These are phyloP conservation scores for Haplosporangium sp. DNA, from an alignment of 371 early-diverging fungal genomes.

Conservation along the genomic window DNA sequence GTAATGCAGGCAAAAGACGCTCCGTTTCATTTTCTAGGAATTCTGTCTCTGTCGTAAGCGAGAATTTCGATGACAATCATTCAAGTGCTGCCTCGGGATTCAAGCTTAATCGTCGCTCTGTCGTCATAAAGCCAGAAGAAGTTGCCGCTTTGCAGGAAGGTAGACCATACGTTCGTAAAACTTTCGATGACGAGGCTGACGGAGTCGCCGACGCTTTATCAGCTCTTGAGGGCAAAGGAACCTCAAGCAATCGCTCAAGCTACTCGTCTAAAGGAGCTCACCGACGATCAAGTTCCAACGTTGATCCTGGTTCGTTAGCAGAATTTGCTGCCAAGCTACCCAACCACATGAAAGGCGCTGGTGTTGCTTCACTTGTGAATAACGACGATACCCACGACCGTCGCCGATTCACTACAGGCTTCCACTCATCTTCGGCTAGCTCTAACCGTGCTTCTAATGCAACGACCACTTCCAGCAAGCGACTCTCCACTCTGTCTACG, in stretches of 20 bases:
- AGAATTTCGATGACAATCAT: constrained; percentile 10
- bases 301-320: constrained; percentile 32
- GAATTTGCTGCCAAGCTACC: constrained; percentile 47
- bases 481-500: constrained; percentile 27
- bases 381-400: constrained; percentile 48
- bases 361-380: constrained; percentile 34
- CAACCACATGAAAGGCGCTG: constrained; percentile 23
- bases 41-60: neutral
- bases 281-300: constrained; percentile 16
- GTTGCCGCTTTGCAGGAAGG: constrained; percentile 49
- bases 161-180: constrained; percentile 14
- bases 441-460: constrained; percentile 22
- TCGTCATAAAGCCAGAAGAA: constrained; percentile 46
- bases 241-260: constrained; percentile 40
- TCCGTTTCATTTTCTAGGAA: constrained; percentile 28
- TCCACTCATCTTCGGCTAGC: constrained; percentile 11
- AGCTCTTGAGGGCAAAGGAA: constrained; percentile 46
- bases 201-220: constrained; percentile 38
- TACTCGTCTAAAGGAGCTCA: constrained; percentile 11
- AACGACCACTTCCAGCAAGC: constrained; percentile 12
- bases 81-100: constrained; percentile 14
- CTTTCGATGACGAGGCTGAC: constrained; percentile 31
- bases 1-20: constrained; percentile 24
- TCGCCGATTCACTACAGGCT: constrained; percentile 48
- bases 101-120: constrained; percentile 43